Conservation (phyloP, 331 rosid species). For the Saraca asoca region DNA sequence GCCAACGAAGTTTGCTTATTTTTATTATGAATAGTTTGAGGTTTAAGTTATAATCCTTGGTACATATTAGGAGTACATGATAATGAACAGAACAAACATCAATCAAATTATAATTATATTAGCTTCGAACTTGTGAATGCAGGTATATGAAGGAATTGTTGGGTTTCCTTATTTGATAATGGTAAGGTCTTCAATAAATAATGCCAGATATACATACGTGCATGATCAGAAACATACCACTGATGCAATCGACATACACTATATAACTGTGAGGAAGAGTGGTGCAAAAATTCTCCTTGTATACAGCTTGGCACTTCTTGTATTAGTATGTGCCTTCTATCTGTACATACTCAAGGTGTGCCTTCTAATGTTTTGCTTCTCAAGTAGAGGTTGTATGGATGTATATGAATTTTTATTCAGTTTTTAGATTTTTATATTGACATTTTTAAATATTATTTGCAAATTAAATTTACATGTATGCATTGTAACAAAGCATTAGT, state of each 20-base stretch:
- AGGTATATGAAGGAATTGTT: constrained; percentile 24
- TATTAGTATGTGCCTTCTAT: constrained; percentile 53
- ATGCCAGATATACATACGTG: constrained; percentile 55
- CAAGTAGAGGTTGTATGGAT: background rate
- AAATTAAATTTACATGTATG: background rate
- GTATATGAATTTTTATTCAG: background rate
- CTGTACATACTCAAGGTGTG: constrained; percentile 54
- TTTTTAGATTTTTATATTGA: background rate
- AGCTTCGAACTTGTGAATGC: constrained; percentile 13
- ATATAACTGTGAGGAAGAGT: constrained; percentile 52
- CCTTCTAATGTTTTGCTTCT: background rate
- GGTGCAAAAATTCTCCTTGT: constrained; percentile 45
- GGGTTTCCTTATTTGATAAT: constrained; percentile 41
- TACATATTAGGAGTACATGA: background rate
- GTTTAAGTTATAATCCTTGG: background rate
- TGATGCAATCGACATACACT: constrained; percentile 63
- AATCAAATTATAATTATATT: background rate
- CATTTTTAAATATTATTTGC: background rate
- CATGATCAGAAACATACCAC: constrained; percentile 59
- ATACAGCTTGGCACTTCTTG: constrained; percentile 45
- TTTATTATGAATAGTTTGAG: too few species aligned
- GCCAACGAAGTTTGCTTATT: too few species aligned
- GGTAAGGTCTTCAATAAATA: constrained; percentile 54
- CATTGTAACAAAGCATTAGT: background rate
- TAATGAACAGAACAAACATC: background rate